A percentile compares a stretch with the other conserved stretches of the same genome.
These are phyloP conservation scores for Echites panduratus DNA, from an alignment of 257 asterid genomes.

Conservation along the genomic window DNA sequence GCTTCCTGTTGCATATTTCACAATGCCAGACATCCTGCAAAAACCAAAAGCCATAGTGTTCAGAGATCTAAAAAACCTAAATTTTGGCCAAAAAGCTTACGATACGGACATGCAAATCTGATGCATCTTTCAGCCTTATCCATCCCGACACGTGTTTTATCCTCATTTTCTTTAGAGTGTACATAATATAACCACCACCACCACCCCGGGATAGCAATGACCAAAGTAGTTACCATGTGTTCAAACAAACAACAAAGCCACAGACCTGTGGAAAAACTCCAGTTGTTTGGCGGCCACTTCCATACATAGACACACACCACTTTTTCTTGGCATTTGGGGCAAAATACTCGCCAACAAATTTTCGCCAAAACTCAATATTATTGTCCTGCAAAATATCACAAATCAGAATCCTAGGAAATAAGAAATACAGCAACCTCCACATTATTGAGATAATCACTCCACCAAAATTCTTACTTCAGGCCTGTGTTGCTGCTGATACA, in stretches of 20 bases:
- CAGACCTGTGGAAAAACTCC: constrained; percentile 97
- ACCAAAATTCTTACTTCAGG: constrained; percentile 58
- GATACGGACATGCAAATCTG: neutral
- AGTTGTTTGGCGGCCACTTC: constrained; percentile 86
- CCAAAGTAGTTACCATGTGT: neutral
- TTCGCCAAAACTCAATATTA: constrained; percentile 84
- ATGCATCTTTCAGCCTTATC: neutral
- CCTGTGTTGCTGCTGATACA: constrained; percentile 96
- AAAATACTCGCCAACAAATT: constrained; percentile 80
- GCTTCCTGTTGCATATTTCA: constrained; percentile 93
- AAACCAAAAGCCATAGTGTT: neutral
- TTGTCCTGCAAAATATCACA: constrained; percentile 62
- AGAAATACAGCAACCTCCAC: neutral
- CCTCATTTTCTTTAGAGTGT: too few species aligned
- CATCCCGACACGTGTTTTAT: neutral
- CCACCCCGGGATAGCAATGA: neutral
- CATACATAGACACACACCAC: constrained; percentile 98
- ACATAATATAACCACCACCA: too few species aligned
- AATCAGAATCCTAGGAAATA: neutral
- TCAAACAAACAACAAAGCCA: constrained; percentile 5
- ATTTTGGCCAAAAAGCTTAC: neutral
- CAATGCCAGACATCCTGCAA: constrained; percentile 98
- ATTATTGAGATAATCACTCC: neutral
- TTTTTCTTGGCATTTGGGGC: constrained; percentile 93
- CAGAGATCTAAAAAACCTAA: neutral